Evolutionary conservation across 176 grass and related monocot species (phyloP), one percentile per base, ranked within the genome.

Genomic region (Tillandsia fasciculata): DNA sequence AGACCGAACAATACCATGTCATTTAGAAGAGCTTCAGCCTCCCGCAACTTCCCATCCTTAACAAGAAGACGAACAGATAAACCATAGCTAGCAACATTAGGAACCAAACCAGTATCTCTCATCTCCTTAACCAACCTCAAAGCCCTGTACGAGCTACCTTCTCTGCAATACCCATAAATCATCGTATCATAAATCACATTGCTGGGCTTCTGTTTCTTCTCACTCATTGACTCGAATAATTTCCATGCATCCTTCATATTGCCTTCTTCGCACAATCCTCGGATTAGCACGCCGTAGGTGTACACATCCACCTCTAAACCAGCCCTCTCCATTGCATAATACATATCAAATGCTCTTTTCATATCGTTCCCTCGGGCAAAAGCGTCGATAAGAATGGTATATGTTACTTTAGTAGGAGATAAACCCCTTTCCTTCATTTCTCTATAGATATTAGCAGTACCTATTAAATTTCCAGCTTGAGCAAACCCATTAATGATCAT

Each of bases 191-290:
- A 87, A 5, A 87, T 80, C 15, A 82, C 79, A 70, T 67, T 72
- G 18, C 52, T 87, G 1, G 74, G 84, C 68, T 79, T 70, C 48
- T 85, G 66, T 65, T 82, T 82, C 72, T 85, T 90, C 51, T 67
- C 69, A 0, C 17, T 17, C 84, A 90, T 96, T 52, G 58, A 72
- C 17, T 85, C 70, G 42, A 90, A 83, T 68, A 90, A 13, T 64
- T 87, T 90, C 65, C 81, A 74, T 47, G 87, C 84, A 68, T 96
- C 81, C 82, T 90, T 85, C 87, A 87, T 85, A 13, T 83, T 87
- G n/a, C 81, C 81, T 56, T 83, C 73, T 74, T 52, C 70, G 79
- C 84, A 90, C 23, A 90, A 72, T 9, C 79, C 84, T 52, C 69
- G 75, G 22, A 96, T 49, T 51, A 87, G 20, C 64, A 87, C 84